These are phyloP conservation scores for Venturiaceae sp. DNA, from an alignment of 2,329 filamentous ascomycete species.

Conservation along the genomic window DNA sequence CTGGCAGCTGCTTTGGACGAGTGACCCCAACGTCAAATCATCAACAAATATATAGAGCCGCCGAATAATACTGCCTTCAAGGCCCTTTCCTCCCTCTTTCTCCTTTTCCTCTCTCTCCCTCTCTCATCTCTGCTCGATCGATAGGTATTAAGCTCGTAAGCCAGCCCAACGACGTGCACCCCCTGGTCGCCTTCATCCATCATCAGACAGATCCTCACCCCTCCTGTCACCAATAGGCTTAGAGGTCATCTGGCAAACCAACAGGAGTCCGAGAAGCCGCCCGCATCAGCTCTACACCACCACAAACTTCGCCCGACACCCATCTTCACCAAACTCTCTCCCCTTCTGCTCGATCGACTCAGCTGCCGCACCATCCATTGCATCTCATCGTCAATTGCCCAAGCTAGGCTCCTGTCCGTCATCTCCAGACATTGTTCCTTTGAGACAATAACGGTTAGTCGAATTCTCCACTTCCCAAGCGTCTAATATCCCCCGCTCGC, in stretches of 20 bases:
- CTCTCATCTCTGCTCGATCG: too few relatives aligned
- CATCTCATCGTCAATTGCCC: neutral
- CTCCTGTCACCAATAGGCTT: neutral
- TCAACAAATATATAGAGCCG: neutral
- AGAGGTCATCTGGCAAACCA: too few relatives aligned
- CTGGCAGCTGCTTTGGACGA: too few relatives aligned
- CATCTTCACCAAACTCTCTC: neutral
- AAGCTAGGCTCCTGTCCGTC: neutral
- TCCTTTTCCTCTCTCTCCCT: neutral
- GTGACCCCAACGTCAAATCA: neutral
- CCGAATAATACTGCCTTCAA: too few relatives aligned
- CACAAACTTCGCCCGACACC: neutral
- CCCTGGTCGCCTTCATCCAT: too few relatives aligned
- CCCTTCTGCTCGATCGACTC: neutral
- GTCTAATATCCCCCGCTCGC: neutral
- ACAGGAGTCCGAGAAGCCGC: neutral
- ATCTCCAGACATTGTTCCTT: neutral
- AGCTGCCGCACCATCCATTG: neutral
- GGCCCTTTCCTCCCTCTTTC: neutral
- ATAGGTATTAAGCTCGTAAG: too few relatives aligned
- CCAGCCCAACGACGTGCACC: neutral
- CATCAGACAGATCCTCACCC: constrained; percentile 2
- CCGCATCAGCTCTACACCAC: neutral
- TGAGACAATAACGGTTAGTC: neutral
- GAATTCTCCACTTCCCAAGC: neutral